These are phyloP conservation scores for Daldinia decipiens DNA, from an alignment of 495 filamentous ascomycete genomes.

Conservation along the genomic window DNA sequence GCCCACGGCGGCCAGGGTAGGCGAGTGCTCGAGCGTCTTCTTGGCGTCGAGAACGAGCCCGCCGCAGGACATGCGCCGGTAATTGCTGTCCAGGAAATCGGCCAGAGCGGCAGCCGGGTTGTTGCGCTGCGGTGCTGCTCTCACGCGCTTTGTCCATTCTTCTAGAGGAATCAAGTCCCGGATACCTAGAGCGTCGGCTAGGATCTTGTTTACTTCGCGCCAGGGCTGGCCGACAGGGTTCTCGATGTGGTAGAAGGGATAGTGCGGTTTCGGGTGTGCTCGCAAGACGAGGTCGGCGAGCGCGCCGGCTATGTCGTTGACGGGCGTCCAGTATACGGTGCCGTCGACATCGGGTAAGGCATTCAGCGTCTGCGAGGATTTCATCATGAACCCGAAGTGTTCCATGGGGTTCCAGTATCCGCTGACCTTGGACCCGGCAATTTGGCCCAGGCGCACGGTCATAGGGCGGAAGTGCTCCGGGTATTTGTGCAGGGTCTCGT, in stretches of 20 bases:
- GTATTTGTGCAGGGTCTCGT: constrained; percentile 58
- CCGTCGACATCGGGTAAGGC: constrained; percentile 58
- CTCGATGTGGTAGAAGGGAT: constrained; percentile 66
- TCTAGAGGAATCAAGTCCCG: constrained; percentile 56
- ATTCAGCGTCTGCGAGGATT: constrained; percentile 60
- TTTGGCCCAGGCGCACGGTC: constrained; percentile 60
- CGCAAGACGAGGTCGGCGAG: constrained; percentile 36
- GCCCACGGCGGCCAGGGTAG: constrained; percentile 47
- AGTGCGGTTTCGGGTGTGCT: constrained; percentile 20
- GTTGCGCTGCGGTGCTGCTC: constrained; percentile 47
- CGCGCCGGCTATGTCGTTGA: constrained; percentile 56
- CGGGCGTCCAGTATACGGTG: constrained; percentile 60
- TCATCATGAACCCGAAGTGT: constrained; percentile 61
- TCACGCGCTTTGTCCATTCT: constrained; percentile 61
- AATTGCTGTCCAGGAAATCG: constrained; percentile 64
- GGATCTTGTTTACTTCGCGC: constrained; percentile 52
- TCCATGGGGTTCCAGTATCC: constrained; percentile 66
- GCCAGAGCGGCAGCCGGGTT: constrained; percentile 60
- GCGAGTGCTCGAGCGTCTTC: constrained; percentile 56
- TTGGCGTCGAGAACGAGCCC: constrained; percentile 58
- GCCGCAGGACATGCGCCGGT: constrained; percentile 63
- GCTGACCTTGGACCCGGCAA: constrained; percentile 58
- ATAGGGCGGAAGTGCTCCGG: constrained; percentile 57
- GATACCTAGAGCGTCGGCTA: constrained; percentile 57
- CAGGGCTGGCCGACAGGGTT: constrained; percentile 63